Conservation (phyloP, 768 basidiomycete species). For the Hericium coralloides region DNA sequence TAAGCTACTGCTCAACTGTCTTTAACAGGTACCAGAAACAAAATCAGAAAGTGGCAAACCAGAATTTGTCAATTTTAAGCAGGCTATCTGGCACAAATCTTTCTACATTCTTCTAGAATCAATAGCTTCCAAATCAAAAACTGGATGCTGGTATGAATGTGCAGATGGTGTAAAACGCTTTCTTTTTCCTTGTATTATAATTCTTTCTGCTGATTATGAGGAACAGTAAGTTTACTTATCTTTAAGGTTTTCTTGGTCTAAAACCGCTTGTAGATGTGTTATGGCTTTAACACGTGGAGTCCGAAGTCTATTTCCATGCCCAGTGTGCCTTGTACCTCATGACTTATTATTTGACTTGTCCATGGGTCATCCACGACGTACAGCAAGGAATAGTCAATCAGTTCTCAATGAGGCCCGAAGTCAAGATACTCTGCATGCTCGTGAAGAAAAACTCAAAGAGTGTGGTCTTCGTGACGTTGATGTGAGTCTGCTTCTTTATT, state of each 20-base stretch:
- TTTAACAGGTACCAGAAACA: too few species aligned
- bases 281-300: slow-evolving; percentile 14
- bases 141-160: neutral
- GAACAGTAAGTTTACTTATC: slow-evolving; percentile 13
- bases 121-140: neutral
- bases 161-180: neutral
- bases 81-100: neutral
- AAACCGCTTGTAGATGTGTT: slow-evolving; percentile 7
- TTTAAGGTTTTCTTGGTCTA: neutral
- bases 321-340: slow-evolving; percentile 9
- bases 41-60: neutral
- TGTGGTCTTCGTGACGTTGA: slow-evolving; percentile 14
- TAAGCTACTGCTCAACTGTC: too few species aligned
- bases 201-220: slow-evolving; percentile 7
- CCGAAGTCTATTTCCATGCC: slow-evolving; percentile 10
- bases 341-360: neutral
- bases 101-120: neutral
- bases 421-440: neutral
- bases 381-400: neutral
- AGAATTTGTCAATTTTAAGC: neutral
- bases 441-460: slow-evolving; percentile 12
- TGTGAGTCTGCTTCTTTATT: slow-evolving; percentile 7
- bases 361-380: neutral
- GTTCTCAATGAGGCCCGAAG: neutral
- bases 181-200: neutral